Conservation (phyloP, 2,329 filamentous ascomycete genomes). For the Fusarium protoensiforme region DNA sequence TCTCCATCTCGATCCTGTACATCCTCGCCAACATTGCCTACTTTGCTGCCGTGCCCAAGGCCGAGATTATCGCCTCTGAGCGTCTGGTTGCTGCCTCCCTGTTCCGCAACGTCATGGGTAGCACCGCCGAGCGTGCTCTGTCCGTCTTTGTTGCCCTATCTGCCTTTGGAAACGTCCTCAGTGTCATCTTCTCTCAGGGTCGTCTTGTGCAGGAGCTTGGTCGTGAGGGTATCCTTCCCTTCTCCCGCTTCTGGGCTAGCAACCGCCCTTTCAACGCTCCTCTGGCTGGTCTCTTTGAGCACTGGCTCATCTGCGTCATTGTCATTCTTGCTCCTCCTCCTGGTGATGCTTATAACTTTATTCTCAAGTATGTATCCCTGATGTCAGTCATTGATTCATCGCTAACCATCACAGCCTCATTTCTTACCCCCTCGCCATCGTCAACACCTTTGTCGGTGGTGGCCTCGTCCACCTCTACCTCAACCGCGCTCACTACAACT, state of each 20-base stretch:
- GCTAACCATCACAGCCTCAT: conserved; percentile 59
- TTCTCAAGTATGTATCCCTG: conserved; percentile 58
- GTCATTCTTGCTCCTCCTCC: conserved; percentile 75
- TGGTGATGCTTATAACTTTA: conserved; percentile 74
- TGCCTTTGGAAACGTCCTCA: conserved; percentile 74
- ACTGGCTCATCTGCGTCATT: conserved; percentile 72
- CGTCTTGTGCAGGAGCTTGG: conserved; percentile 74
- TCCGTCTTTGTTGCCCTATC: conserved; percentile 75
- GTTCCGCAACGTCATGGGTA: conserved; percentile 67
- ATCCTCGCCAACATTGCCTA: conserved; percentile 76
- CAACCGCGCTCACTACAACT: conserved; percentile 58
- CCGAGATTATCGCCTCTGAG: conserved; percentile 62
- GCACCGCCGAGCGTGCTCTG: conserved; percentile 65
- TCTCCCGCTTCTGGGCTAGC: conserved; percentile 70
- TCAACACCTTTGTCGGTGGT: conserved; percentile 65
- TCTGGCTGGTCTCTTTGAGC: conserved; percentile 69
- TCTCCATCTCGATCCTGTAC: conserved; percentile 69
- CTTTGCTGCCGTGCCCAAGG: conserved; percentile 67
- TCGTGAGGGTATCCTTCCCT: conserved; percentile 73
- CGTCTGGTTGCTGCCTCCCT: conserved; percentile 65
- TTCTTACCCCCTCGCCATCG: conserved; percentile 70
- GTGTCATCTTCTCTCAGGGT: conserved; percentile 75
- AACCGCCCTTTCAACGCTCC: conserved; percentile 73
- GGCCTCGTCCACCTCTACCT: conserved; percentile 66
- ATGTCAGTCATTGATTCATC: background rate